Base-by-base conservation (phyloP, 2,329 filamentous ascomycete species). In the Akanthomyces uredinophilus region DNA sequence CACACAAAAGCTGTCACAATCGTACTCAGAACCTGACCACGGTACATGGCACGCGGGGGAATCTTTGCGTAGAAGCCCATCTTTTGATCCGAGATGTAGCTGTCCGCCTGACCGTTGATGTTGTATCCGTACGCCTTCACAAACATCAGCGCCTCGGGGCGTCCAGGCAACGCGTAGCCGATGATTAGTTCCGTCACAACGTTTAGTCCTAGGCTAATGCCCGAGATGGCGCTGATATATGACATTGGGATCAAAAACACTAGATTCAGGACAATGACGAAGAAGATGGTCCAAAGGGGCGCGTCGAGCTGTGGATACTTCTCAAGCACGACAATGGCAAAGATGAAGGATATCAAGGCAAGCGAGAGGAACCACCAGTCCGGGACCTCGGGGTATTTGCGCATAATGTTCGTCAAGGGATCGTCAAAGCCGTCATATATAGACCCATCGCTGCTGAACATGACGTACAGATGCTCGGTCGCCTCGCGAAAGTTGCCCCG, bases 81-180 rank as follows among this genome's bases (percentile, higher is more conserved):
- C 63, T 74, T 74, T 39, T 69, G 69, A 27, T 70, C 70, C 2
- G 67, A 68, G 71, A 75, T 71, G 60, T 76, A 76, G 63, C 73
- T 76, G 51, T 75, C 74, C 24, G 72, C 72, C 61, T 78, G 77
- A 1, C 77, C 76, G 1, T 76, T 77, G 32, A 80, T 73, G 11
- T 74, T 77, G 62, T 73, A 75, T 1, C 74, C 74, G 43, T 73
- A 77, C 2, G 72, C 71, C 69, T 78, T 93, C 37, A 92, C 89
- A 69, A 92, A 93, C 63, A 72, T 68, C 27, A 74, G 66, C 7
- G 69, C 67, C 32, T 68, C 71, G 8, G 71, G 72, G 60, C 74
- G 75, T 27, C 73, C 71, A 13, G 71, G 70, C 35, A 74, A 70
- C 22, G 66, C 67, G 32, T 68, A 68, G 10, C 69, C 68, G 10